A percentile compares a stretch with the other conserved stretches of the same genome.
Conservation (phyloP, 2,329 filamentous ascomycete genomes). For the Hypoxylon sp. region DNA sequence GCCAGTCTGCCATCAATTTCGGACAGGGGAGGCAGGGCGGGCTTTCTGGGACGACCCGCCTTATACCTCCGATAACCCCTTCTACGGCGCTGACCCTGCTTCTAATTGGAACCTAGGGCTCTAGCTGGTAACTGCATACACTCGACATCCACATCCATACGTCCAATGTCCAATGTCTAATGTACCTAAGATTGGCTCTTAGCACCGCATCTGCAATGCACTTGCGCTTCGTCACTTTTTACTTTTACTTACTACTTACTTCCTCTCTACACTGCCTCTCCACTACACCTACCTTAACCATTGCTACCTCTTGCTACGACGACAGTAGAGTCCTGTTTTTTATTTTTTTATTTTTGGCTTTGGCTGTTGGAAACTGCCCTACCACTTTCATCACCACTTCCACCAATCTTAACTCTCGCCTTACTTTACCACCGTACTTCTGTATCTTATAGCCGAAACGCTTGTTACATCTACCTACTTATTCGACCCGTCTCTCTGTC, state of each 20-base stretch:
- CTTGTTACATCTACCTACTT: slow-evolving; percentile 16
- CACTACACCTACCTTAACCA: slow-evolving; percentile 10
- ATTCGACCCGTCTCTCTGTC: slow-evolving; percentile 7
- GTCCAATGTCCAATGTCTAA: too few relatives aligned
- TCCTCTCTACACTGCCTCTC: slow-evolving; percentile 9
- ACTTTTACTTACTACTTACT: slow-evolving; percentile 5
- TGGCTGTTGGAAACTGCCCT: slow-evolving; percentile 18
- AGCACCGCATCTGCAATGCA: slow-evolving; percentile 27
- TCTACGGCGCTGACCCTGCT: slow-evolving; percentile 9
- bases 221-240: slow-evolving; percentile 30
- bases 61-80: slow-evolving; percentile 27
- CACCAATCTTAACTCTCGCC: neutral
- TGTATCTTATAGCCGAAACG: slow-evolving; percentile 19
- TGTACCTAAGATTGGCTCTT: too few relatives aligned
- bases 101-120: neutral
- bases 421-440: slow-evolving; percentile 3
- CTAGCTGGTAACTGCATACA: slow-evolving; percentile 33
- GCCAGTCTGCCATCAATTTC: too few relatives aligned
- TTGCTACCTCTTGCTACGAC: slow-evolving; percentile 16
- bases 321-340: slow-evolving; percentile 5
- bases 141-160: too few relatives aligned
- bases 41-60: slow-evolving; percentile 31
- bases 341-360: slow-evolving; percentile 17
- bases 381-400: slow-evolving; percentile 7
- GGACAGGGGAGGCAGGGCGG: slow-evolving; percentile 20